These are phyloP conservation scores for Paraphoma sp. DNA, from an alignment of 2,329 filamentous ascomycete species.

Conservation along the genomic window DNA sequence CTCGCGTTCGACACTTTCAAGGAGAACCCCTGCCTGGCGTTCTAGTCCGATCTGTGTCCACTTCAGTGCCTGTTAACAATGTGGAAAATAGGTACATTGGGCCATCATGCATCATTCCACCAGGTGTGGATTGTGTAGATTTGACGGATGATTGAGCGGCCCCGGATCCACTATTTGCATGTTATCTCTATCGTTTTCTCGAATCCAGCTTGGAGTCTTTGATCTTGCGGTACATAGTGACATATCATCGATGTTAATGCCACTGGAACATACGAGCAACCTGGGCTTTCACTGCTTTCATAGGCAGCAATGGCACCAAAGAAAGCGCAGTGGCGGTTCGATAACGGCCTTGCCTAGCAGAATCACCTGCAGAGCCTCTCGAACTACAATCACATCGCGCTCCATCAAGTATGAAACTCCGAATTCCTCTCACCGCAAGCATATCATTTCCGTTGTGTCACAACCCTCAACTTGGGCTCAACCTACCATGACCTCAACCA, in stretches of 20 bases:
- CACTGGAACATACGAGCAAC: too few relatives aligned
- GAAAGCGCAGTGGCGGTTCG: too few relatives aligned
- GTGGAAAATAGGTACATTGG: too few relatives aligned
- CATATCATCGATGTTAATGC: too few relatives aligned
- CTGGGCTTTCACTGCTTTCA: too few relatives aligned
- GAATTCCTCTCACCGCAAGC: not conserved
- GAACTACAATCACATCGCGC: not conserved
- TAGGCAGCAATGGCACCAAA: too few relatives aligned
- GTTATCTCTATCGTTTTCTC: too few relatives aligned
- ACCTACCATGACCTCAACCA: not conserved
- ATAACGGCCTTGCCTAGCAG: not conserved
- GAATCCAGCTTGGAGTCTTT: too few relatives aligned
- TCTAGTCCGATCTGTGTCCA: too few relatives aligned
- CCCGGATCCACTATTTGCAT: not conserved
- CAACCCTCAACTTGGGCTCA: too few relatives aligned
- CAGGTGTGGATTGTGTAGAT: constrained; percentile 14
- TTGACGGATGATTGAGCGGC: constrained; percentile 14
- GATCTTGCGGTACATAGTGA: too few relatives aligned
- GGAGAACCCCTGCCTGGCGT: not conserved
- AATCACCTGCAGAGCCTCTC: not conserved
- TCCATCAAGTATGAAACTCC: not conserved
- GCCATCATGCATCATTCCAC: not conserved
- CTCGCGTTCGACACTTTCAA: constrained; percentile 18
- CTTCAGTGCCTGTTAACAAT: too few relatives aligned
- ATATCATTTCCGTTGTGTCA: not conserved